Evolutionary conservation across 129 eudicot genomes (phyloP), one percentile per base, ranked within the genome.

Genomic region (Flaveria bidentis): DNA sequence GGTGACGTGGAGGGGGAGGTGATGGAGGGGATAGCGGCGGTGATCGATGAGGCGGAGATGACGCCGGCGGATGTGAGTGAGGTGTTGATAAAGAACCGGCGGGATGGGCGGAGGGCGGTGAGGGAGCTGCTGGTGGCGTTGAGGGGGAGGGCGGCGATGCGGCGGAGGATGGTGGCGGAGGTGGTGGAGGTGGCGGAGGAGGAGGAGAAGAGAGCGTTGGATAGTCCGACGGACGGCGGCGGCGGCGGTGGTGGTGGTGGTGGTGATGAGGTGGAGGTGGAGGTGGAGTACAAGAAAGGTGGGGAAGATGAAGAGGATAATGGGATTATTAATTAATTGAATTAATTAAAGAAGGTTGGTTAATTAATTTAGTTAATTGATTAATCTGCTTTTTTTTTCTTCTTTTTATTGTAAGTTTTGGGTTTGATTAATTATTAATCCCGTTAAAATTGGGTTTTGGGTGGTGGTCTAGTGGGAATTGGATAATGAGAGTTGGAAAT

Each of bases 41-140:
- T 88, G 55, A 67, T 91, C 0, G 91, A 60, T 0, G 69, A 69
- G 50, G 98, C 98, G 39, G 85, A 75, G 82, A 94, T 94, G 93
- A 94, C 98, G 36, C 98, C 98, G 33, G 98, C 98, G n/a, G 98
- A 94, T 78, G 70, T 91, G 4, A 88, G 97, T 64, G 98, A 94
- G 80, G 89, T 91, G 22, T 63, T 94, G 87, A 90, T 91, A 20
- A 91, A 92, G 85, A 86, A 91, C 70, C 82, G 97, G 73, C 70
- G 97, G 12, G 91, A 90, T 25, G 86, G 76, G 25, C 84, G 61
- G 10, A 87, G 65, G 83, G 98, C 98, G 2, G 73, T 94, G 30
- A 50, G 47, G 67, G 98, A 88, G 63, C 52, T 94, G 71, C 7
- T 91, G 62, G 97, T 79, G 36, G 84, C 78, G 15, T 73, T 94